A percentile compares a stretch with the other conserved stretches of the same genome.
Evolutionary conservation across 1,284 basidiomycete genomes (phyloP).

Genomic region (Nidula niveotomentosa): DNA sequence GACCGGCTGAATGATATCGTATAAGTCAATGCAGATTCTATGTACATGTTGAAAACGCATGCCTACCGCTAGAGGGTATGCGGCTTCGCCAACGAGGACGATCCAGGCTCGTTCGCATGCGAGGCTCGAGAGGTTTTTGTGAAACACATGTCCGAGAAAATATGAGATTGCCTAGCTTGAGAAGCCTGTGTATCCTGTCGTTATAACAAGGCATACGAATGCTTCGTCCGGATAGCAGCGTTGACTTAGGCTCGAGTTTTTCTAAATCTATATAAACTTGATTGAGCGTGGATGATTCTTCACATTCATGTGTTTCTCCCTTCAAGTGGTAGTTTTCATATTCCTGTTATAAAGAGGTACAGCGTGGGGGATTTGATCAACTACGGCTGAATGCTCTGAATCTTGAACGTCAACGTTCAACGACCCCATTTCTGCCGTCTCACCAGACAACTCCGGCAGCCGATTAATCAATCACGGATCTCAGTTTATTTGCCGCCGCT

Average conservation of each 20-base stretch:
- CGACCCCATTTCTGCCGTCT: too few species aligned
- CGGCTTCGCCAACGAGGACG: conserved; percentile 50
- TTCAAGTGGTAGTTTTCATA: not conserved
- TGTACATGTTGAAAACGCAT: not conserved
- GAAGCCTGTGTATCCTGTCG: conserved; percentile 38
- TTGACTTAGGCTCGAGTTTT: conserved; percentile 30
- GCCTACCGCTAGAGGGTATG: conserved; percentile 45
- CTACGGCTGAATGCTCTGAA: too few species aligned
- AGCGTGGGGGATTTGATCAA: too few species aligned
- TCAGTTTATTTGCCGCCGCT: too few species aligned
- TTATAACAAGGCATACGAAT: conserved; percentile 1
- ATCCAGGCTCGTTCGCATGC: conserved; percentile 47
- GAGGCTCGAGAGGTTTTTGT: conserved; percentile 35
- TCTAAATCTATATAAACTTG: conserved; percentile 24
- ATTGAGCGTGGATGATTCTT: conserved; percentile 19
- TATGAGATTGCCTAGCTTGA: conserved; percentile 33
- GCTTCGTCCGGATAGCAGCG: not conserved
- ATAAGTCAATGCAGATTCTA: too few species aligned
- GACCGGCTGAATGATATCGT: conserved; percentile 27
- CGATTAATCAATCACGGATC: too few species aligned
- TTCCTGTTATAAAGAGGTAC: too few species aligned
- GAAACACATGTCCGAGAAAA: conserved; percentile 31
- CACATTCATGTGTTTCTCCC: conserved; percentile 22
- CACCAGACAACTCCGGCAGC: too few species aligned
- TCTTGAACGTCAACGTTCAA: too few species aligned